Evolutionary conservation across 2,329 filamentous ascomycete species (phyloP).

Genomic region (Nothophoma quercina): DNA sequence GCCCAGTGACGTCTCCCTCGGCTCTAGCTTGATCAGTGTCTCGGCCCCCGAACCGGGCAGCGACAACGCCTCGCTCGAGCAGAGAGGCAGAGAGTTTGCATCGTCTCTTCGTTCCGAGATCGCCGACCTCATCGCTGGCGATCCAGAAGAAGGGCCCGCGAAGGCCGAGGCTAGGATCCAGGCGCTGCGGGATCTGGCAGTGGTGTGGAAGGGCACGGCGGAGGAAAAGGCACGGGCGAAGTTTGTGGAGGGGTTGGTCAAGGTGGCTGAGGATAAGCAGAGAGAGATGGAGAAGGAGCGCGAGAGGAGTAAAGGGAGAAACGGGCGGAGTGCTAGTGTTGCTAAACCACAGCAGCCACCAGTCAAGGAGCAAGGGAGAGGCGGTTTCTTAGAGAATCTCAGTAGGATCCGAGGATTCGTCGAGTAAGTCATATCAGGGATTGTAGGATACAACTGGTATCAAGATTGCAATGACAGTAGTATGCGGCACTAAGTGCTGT

Average conservation of each 20-base stretch:
- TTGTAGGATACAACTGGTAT: too few relatives aligned
- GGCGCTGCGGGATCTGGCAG: conserved; percentile 75
- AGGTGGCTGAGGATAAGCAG: conserved; percentile 79
- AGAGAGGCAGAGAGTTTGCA: conserved; percentile 85
- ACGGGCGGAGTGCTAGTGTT: conserved; percentile 34
- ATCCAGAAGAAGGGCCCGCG: conserved; percentile 68
- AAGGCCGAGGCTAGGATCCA: conserved; percentile 78
- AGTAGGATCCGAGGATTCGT: conserved; percentile 47
- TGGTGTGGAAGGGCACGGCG: conserved; percentile 94
- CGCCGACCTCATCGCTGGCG: conserved; percentile 66
- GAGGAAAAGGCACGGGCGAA: conserved; percentile 86
- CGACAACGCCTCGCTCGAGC: conserved; percentile 75
- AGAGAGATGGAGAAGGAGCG: conserved; percentile 54
- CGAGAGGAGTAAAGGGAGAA: conserved; percentile 24
- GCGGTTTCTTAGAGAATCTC: conserved; percentile 50
- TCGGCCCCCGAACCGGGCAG: conserved; percentile 80
- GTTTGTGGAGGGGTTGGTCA: conserved; percentile 83
- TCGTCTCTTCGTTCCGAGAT: conserved; percentile 76
- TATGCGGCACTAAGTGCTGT: not conserved
- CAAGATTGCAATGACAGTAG: not conserved
- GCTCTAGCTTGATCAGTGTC: conserved; percentile 87
- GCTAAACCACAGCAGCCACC: conserved; percentile 23
- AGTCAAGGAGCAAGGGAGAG: conserved; percentile 33
- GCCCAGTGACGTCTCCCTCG: conserved; percentile 83
- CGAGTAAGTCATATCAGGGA: conserved; percentile 25